A percentile compares a stretch with the other conserved stretches of the same genome.
phyloP scores from a whole-genome alignment of 2,329 filamentous ascomycete species.

The Paraphoma sp. region DNA sequence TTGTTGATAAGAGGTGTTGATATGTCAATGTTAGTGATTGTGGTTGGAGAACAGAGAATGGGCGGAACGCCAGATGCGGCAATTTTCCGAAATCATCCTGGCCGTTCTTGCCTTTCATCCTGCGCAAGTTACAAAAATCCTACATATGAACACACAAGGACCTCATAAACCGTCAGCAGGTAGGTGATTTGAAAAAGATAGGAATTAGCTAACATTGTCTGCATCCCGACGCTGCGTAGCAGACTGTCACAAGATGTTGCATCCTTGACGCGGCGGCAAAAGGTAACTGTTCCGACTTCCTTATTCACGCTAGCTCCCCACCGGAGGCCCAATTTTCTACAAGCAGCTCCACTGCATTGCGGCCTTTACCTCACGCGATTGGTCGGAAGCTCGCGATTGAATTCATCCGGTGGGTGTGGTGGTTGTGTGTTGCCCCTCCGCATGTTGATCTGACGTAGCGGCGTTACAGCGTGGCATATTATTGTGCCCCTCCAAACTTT shows the following conservation, averaged over 20 bases:
- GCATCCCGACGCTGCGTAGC: no score
- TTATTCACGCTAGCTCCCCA: constrained; percentile 8
- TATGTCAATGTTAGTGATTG: background rate
- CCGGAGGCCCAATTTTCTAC: background rate
- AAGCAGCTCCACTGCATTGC: background rate
- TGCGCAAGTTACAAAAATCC: no score
- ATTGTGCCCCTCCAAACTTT: constrained; percentile 5
- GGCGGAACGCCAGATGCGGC: background rate
- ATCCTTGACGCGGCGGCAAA: background rate
- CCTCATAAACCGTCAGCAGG: no score
- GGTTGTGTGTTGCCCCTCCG: background rate
- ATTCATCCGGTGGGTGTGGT: constrained; percentile 2
- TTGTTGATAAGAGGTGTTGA: constrained; percentile 6
- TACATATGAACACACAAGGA: no score
- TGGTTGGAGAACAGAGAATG: background rate
- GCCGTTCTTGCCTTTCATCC: background rate
- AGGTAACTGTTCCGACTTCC: constrained; percentile 15
- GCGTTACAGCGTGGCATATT: constrained; percentile 10
- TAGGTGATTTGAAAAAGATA: no score
- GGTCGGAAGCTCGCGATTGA: constrained; percentile 1
- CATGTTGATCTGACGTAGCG: constrained; percentile 14
- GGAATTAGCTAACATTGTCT: background rate
- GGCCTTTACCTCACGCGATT: constrained; percentile 5
- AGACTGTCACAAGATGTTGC: no score
- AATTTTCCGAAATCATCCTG: background rate